Percentiles rank a stretch among this genome's conserved stretches.
Conservation (phyloP, 2,329 filamentous ascomycete species). For the Aspergillus fumigatus region DNA sequence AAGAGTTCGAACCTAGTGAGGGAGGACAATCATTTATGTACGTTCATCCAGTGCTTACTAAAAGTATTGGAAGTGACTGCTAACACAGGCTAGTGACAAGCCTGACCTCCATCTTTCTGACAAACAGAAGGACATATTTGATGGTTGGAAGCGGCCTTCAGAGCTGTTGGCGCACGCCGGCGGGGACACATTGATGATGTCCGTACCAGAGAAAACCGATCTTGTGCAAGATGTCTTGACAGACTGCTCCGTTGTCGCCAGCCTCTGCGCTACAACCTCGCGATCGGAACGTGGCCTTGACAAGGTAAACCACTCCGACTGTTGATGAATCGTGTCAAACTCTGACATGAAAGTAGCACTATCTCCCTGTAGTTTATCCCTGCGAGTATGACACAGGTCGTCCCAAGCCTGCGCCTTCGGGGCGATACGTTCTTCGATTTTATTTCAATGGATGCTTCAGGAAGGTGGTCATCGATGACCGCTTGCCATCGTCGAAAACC, state of each 20-base stretch:
- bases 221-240: constrained; percentile 93
- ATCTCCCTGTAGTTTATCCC: constrained; percentile 70
- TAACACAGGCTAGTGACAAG: constrained; percentile 55
- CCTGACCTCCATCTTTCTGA: constrained; percentile 67
- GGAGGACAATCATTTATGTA: constrained; percentile 61
- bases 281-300: constrained; percentile 64
- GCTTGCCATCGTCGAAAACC: constrained; percentile 70
- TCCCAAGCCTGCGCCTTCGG: constrained; percentile 67
- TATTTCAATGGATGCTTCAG: constrained; percentile 94
- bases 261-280: constrained; percentile 76
- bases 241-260: constrained; percentile 95
- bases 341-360: constrained; percentile 48
- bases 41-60: constrained; percentile 18
- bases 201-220: constrained; percentile 60
- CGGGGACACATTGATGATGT: constrained; percentile 49
- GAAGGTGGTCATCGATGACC: constrained; percentile 82
- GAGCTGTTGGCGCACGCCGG: constrained; percentile 56
- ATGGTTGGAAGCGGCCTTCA: constrained; percentile 72
- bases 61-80: constrained; percentile 12
- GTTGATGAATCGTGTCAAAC: neutral
- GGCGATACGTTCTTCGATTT: constrained; percentile 87
- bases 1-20: constrained; percentile 56
- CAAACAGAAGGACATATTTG: constrained; percentile 70
- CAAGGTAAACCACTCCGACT: constrained; percentile 49
- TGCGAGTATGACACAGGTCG: constrained; percentile 56